phyloP scores from a whole-genome alignment of 306 rosid genomes.

The Cicer pinnatifidum region DNA sequence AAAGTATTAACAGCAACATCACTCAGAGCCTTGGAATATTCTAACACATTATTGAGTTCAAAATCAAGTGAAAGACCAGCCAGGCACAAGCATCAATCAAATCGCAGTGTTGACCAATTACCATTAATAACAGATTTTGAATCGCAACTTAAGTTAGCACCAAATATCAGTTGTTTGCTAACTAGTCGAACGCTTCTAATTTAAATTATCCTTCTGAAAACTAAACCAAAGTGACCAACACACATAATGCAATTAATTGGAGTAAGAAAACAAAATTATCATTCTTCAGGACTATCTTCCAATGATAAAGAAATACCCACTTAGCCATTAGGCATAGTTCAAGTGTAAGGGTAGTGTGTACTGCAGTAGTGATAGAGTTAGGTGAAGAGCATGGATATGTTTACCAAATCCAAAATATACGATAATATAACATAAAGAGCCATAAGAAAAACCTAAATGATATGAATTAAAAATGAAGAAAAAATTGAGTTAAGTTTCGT shows the following conservation, averaged over 20 bases:
- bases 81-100: constrained; percentile 21
- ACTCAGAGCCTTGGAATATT: constrained; percentile 7
- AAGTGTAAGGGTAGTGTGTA: neutral
- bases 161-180: constrained; percentile 29
- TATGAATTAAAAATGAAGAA: neutral
- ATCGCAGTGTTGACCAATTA: constrained; percentile 5
- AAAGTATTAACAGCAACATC: constrained; percentile 15
- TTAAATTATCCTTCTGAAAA: constrained; percentile 4
- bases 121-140: neutral
- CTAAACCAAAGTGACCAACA: constrained; percentile 31
- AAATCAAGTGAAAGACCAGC: constrained; percentile 15
- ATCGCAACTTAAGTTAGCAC: constrained; percentile 30
- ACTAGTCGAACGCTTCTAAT: constrained; percentile 7
- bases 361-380: neutral
- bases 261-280: neutral
- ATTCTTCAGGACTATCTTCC: constrained; percentile 8
- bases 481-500: neutral
- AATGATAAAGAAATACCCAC: constrained; percentile 2
- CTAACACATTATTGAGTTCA: constrained; percentile 27
- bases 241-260: neutral
- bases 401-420: constrained; percentile 8
- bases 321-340: constrained; percentile 9
- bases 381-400: constrained; percentile 11
- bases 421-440: neutral
- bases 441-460: neutral